These are phyloP conservation scores for Paraglomus occultum DNA, from an alignment of 192 early-diverging fungal species.

Conservation along the genomic window DNA sequence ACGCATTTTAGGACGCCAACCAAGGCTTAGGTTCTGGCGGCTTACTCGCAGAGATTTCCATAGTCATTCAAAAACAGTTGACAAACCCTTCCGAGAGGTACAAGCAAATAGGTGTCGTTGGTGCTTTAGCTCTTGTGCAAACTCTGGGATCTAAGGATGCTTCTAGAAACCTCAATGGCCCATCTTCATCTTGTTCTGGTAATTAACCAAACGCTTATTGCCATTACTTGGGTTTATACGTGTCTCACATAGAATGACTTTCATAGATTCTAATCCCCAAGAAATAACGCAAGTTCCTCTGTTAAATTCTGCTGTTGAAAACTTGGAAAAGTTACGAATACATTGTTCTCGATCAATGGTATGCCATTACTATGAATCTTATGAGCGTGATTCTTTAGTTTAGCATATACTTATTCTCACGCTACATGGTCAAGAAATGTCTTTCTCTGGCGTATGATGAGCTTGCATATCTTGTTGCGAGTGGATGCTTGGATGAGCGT, in stretches of 20 bases:
- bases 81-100: conserved; percentile 60
- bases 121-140: conserved; percentile 61
- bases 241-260: background rate
- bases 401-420: too few relatives aligned
- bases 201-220: background rate
- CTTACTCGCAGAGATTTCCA: conserved; percentile 69
- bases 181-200: conserved; percentile 37
- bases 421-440: conserved; percentile 49
- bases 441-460: conserved; percentile 71
- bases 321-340: conserved; percentile 55
- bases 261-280: background rate
- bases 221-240: background rate
- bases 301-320: conserved; percentile 51
- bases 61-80: conserved; percentile 75
- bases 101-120: conserved; percentile 74
- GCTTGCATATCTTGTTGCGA: conserved; percentile 61
- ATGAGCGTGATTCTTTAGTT: too few relatives aligned
- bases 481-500: conserved; percentile 47
- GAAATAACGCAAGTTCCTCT: conserved; percentile 33
- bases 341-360: conserved; percentile 45
- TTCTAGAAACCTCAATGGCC: conserved; percentile 25
- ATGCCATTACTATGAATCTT: conserved; percentile 1
- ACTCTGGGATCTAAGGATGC: conserved; percentile 50
- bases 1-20: background rate
- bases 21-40: conserved; percentile 33